Base-by-base conservation (phyloP, 2,329 filamentous ascomycete species). In the Rachicladosporium sp. region DNA sequence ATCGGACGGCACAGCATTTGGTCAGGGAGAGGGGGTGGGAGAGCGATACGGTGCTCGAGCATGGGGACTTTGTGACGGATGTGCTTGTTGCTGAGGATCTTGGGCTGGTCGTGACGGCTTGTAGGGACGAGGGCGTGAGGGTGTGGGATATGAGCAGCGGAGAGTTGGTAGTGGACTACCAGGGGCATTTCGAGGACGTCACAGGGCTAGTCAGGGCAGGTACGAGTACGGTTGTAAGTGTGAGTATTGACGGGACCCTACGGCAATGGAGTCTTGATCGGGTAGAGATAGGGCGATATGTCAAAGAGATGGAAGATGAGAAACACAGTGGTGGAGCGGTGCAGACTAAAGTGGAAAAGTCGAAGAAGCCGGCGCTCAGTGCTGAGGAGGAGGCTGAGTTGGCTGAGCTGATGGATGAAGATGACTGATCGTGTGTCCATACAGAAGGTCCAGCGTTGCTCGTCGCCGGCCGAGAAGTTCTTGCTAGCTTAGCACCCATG, bases 331-430 rank as follows among this genome's bases (percentile, higher is more conserved):
- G 68, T 4, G 58, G 66, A 31, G 44, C 78, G 54, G 32, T 23
- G 7, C 19, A 33, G 10, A 29, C 32, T n/a, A 37, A 32, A 32
- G 23, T 8, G 7, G 23, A 27, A 8, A 27, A 27, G 23, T 27
- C 23, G 23, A 29, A 33, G 15, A 35, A 32, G 27, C 35, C 33
- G 13, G 5, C 10, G 21, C 65, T 95, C 61, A 94, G 87, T 4
- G 81, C 76, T 9, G 89, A 96, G 51, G 91, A 98, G 59, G 89
- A 96, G 61, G 80, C 82, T 4, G 91, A 96, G 60, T 68, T 98
- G 47, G 88, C 86, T 10, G 91, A 88, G 47, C 64, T 98, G 57
- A 84, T 98, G 84, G 85, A 80, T 41, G 80, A 85, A 46, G 70
- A 74, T 50, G 79, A 84, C 11, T 41, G 19, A 36, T 10, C 3